A percentile compares a stretch with the other conserved stretches of the same genome.
Evolutionary conservation across 148 eudicot species (phyloP).

Genomic region (Euryodendron excelsum): DNA sequence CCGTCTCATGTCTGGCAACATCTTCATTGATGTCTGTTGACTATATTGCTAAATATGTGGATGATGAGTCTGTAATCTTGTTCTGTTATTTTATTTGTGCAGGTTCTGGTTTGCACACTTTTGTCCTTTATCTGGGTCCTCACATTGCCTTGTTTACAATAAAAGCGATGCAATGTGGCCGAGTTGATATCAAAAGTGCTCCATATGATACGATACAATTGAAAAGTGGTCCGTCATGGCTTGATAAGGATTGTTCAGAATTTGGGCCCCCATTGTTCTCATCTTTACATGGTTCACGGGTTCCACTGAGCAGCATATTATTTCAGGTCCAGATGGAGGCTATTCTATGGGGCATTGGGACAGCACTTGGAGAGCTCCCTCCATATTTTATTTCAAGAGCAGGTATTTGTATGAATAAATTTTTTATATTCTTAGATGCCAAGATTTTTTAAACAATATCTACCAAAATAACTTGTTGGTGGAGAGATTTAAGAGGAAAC

Average conservation of each 20-base stretch:
- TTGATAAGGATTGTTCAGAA: constrained; percentile 77
- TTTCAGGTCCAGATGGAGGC: constrained; percentile 90
- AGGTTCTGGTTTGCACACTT: constrained; percentile 97
- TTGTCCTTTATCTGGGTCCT: constrained; percentile 92
- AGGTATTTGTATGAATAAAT: constrained; percentile 33
- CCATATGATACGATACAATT: constrained; percentile 91
- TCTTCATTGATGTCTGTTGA: neutral
- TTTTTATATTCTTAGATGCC: neutral
- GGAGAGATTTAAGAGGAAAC: neutral
- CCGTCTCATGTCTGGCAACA: neutral
- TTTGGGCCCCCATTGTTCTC: constrained; percentile 74
- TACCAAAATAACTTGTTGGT: neutral
- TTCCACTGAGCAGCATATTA: constrained; percentile 83
- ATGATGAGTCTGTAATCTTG: neutral
- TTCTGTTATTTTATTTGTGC: constrained; percentile 19
- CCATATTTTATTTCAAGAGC: constrained; percentile 96
- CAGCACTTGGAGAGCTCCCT: constrained; percentile 97
- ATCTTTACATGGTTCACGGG: constrained; percentile 45
- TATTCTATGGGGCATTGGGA: constrained; percentile 86
- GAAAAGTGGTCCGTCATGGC: constrained; percentile 83
- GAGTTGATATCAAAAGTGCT: constrained; percentile 89
- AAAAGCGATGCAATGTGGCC: constrained; percentile 89
- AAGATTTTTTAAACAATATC: neutral
- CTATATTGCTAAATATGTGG: neutral
- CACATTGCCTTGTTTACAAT: constrained; percentile 90